phyloP scores from a whole-genome alignment of 495 filamentous ascomycete species.

The Penicillium ochrochloron region DNA sequence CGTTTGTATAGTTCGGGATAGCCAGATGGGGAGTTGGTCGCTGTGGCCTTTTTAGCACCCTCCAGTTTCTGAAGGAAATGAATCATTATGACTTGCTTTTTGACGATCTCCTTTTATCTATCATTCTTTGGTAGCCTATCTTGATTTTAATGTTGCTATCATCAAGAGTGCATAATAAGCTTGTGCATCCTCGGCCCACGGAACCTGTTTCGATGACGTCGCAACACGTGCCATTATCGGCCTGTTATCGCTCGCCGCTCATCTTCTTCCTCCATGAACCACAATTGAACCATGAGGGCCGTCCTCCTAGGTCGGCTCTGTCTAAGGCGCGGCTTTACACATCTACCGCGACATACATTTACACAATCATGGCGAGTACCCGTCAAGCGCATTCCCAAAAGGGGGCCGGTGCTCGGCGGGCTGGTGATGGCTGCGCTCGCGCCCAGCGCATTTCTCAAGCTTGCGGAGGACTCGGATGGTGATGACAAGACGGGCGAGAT shows the following conservation, averaged over 20 bases:
- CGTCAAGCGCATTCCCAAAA: constrained; percentile 33
- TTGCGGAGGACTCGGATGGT: constrained; percentile 67
- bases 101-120: background rate
- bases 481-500: constrained; percentile 74
- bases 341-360: constrained; percentile 25
- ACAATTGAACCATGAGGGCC: constrained; percentile 57
- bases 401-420: constrained; percentile 37
- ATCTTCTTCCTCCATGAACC: constrained; percentile 19
- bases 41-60: background rate
- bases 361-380: constrained; percentile 34
- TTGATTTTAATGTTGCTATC: background rate
- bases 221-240: constrained; percentile 31
- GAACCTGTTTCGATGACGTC: constrained; percentile 25
- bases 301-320: constrained; percentile 60
- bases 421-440: constrained; percentile 58
- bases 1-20: background rate
- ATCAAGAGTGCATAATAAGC: background rate
- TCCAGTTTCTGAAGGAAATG: background rate
- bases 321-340: constrained; percentile 42
- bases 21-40: background rate
- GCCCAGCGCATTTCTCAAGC: constrained; percentile 71
- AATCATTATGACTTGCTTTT: background rate
- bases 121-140: background rate
- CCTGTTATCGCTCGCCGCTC: constrained; percentile 19
- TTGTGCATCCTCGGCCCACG: constrained; percentile 10